Conservation (phyloP, 2,329 filamentous ascomycete species). For the Fusarium siculi region DNA sequence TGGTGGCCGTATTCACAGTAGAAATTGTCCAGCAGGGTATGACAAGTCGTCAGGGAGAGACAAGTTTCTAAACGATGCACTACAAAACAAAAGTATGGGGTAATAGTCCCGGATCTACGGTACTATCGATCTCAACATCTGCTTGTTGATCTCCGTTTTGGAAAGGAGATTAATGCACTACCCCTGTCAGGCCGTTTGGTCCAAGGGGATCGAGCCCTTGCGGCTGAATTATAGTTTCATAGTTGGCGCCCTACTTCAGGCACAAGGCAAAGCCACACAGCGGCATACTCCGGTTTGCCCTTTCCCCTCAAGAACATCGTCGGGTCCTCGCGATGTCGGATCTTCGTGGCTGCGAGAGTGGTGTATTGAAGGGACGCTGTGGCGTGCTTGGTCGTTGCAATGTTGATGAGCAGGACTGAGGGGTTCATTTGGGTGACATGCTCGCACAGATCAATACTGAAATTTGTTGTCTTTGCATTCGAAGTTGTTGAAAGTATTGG, state of each 20-base stretch:
- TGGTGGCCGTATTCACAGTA: not conserved
- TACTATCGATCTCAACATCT: not conserved
- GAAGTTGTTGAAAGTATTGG: rapidly evolving
- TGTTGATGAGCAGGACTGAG: not conserved
- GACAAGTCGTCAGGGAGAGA: not conserved
- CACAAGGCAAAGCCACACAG: not conserved
- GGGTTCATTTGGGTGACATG: not conserved
- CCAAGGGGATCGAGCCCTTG: conserved; percentile 6
- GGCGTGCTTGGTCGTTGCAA: not conserved
- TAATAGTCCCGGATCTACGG: not conserved
- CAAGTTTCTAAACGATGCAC: not conserved
- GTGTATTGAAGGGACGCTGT: not conserved
- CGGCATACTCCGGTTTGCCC: not conserved
- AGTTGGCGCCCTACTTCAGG: conserved; percentile 18
- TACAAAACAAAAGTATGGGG: not conserved
- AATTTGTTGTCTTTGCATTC: not conserved
- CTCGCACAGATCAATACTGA: not conserved
- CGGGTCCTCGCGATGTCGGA: not conserved
- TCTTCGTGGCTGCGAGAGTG: not conserved
- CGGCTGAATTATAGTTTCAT: conserved; percentile 21
- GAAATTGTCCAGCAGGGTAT: not conserved
- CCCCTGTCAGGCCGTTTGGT: not conserved
- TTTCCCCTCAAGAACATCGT: too few species aligned
- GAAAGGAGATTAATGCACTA: conserved; percentile 2
- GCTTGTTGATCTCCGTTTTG: conserved; percentile 10